Base-by-base conservation (phyloP, 805 yeast species). In the Lachancea fermentati region DNA sequence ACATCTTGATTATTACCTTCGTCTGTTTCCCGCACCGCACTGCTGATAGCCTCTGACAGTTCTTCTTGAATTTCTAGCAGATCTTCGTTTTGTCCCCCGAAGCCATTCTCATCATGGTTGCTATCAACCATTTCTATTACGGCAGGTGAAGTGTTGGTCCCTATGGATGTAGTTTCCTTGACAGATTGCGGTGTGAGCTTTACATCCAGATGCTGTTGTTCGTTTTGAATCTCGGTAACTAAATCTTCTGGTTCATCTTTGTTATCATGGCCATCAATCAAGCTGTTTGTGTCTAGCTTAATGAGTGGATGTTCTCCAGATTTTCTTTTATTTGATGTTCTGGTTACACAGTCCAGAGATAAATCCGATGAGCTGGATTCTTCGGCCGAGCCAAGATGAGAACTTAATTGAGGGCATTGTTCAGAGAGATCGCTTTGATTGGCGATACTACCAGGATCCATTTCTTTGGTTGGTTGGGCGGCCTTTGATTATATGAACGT, bases 101-200 rank as follows among this genome's bases (percentile, higher is more conserved):
- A 6, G 14, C 14, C 24, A n/a, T 33, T 19, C n/a, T 29, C 16
- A 8, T n/a, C 32, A n/a, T n/a, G 13, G n/a, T 39, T 26, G 9
- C 35, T 34, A 13, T 49, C 52, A 8, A 52, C 30, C 61, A 58
- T 57, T 39, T 54, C 55, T 15, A 58, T 58, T n/a, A 50, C 52
- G 17, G 44, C 52, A 1, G 62, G 62, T 4, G 60, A 53, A 7
- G 32, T 8, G 32, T 29, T n/a, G 7, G 11, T 22, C 11, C 9
- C 26, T 22, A 22, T n/a, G n/a, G n/a, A 11, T 11, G 26, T 11
- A 22, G 26, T 11, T 11, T 7, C 26, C 11, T 22, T 22, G 11
- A 7, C 26, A 7, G 26, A 22, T 11, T 22, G 26, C 11, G 26
- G 26, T 22, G 26, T 22, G 11, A 11, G 26, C 11, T 22, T 7